phyloP scores from a whole-genome alignment of 1,284 basidiomycete species.

The Cerioporus squamosus region DNA sequence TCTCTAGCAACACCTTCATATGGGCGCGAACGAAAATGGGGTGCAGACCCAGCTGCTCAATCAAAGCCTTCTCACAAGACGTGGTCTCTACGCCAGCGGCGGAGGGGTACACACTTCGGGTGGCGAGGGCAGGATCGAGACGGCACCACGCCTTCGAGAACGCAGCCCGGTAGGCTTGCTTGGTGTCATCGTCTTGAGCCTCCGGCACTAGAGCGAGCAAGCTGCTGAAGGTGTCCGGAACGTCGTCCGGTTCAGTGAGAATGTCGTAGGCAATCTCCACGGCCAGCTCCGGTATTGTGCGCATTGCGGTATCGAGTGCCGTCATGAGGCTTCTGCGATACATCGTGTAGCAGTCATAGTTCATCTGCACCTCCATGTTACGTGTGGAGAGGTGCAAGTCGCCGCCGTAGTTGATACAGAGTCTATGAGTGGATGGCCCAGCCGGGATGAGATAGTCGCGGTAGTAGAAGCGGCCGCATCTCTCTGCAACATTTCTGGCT shows the following conservation, averaged over 20 bases:
- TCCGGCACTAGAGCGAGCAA: background rate
- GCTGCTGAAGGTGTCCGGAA: conserved; percentile 4
- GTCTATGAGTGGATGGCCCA: background rate
- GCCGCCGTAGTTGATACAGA: conserved; percentile 20
- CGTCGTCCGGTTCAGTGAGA: conserved; percentile 1
- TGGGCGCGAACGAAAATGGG: conserved; percentile 4
- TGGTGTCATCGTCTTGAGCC: conserved; percentile 1
- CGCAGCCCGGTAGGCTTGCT: conserved; percentile 9
- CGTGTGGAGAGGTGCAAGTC: background rate
- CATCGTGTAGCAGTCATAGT: background rate
- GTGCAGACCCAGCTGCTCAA: conserved; percentile 7
- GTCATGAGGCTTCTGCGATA: conserved; percentile 2
- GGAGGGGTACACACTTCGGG: conserved; percentile 7
- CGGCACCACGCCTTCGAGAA: conserved; percentile 14
- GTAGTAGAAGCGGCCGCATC: background rate
- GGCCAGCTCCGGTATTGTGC: conserved; percentile 15
- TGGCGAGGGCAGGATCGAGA: background rate
- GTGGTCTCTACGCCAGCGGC: background rate
- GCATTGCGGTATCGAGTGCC: conserved; percentile 11
- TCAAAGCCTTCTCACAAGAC: conserved; percentile 1
- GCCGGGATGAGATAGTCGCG: conserved; percentile 9
- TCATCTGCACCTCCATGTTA: background rate
- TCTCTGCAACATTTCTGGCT: background rate
- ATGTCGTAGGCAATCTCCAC: conserved; percentile 18
- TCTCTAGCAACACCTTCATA: conserved; percentile 10